Evolutionary conservation across 2,329 filamentous ascomycete genomes (phyloP).

Genomic region (Trichoderma sp.): DNA sequence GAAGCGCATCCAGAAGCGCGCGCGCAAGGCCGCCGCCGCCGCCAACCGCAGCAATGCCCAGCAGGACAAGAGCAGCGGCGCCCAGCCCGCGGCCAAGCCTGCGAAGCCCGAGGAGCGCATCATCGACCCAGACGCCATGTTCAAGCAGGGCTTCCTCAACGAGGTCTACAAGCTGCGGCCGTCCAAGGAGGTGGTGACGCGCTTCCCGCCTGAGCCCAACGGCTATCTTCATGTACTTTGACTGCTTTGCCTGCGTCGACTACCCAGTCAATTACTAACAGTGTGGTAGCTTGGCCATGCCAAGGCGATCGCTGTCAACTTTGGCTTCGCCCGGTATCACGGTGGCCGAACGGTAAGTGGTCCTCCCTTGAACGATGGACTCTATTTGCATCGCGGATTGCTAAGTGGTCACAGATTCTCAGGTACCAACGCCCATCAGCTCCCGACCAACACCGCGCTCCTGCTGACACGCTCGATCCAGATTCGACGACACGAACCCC

Average conservation of each 20-base stretch:
- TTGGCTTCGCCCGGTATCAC: constrained; percentile 86
- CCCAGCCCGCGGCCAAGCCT: constrained; percentile 24
- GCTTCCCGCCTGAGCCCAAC: constrained; percentile 87
- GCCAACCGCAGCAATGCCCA: constrained; percentile 36
- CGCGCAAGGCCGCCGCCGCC: constrained; percentile 56
- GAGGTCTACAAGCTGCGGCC: constrained; percentile 72
- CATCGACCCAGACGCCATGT: constrained; percentile 67
- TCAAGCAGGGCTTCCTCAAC: constrained; percentile 75
- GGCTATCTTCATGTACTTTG: constrained; percentile 73
- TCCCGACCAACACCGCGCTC: background rate
- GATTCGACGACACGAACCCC: constrained; percentile 95
- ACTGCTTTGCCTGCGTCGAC: background rate
- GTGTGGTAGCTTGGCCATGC: constrained; percentile 72
- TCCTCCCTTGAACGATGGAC: background rate
- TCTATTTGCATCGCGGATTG: background rate
- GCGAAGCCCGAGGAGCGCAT: constrained; percentile 44
- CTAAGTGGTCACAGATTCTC: constrained; percentile 4
- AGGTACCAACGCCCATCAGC: background rate
- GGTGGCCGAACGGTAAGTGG: constrained; percentile 55
- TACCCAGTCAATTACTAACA: background rate
- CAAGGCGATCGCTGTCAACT: constrained; percentile 95
- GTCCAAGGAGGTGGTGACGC: constrained; percentile 63
- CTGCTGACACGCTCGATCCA: constrained; percentile 13
- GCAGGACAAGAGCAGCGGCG: constrained; percentile 40
- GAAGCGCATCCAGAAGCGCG: constrained; percentile 61